These are phyloP conservation scores for Rhynchosporium secalis DNA, from an alignment of 2,329 filamentous ascomycete species.

Conservation along the genomic window DNA sequence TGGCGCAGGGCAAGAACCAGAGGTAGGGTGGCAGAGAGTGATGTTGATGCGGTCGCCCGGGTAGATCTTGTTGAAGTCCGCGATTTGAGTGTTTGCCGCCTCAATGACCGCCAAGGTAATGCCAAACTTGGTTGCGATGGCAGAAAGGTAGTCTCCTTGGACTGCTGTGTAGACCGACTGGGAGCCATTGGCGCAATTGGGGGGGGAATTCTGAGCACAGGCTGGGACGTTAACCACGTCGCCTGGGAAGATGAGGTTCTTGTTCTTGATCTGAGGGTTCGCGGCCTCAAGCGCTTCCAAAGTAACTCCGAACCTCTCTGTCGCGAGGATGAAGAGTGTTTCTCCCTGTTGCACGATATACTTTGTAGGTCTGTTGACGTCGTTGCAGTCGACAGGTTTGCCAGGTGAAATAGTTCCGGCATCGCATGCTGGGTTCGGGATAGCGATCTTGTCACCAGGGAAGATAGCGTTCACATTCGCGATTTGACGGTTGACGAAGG, in stretches of 20 bases:
- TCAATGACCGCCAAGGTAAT: background rate
- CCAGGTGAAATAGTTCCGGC: background rate
- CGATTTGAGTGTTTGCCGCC: conserved; percentile 22
- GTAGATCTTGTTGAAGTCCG: too few species aligned
- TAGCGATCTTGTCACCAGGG: conserved; percentile 19
- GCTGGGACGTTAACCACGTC: background rate
- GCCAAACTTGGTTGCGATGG: background rate
- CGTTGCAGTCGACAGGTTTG: conserved; percentile 13
- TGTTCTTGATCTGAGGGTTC: background rate
- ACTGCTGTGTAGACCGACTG: background rate
- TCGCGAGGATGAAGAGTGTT: conserved; percentile 23
- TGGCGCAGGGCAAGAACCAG: too few species aligned
- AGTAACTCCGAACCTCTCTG: conserved; percentile 24
- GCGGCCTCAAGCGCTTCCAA: background rate
- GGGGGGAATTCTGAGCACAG: background rate
- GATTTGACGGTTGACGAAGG: conserved; percentile 26
- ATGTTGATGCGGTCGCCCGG: too few species aligned
- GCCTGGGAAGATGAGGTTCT: background rate
- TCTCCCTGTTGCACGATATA: conserved; percentile 18
- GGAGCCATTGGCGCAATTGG: background rate
- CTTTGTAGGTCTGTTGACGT: conserved; percentile 6
- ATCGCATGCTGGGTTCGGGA: conserved; percentile 19
- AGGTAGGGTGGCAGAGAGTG: too few species aligned
- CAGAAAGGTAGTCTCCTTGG: background rate
- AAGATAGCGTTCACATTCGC: conserved; percentile 16